Conservation (phyloP, 2,329 filamentous ascomycete genomes). For the Aureobasidium sp. region DNA sequence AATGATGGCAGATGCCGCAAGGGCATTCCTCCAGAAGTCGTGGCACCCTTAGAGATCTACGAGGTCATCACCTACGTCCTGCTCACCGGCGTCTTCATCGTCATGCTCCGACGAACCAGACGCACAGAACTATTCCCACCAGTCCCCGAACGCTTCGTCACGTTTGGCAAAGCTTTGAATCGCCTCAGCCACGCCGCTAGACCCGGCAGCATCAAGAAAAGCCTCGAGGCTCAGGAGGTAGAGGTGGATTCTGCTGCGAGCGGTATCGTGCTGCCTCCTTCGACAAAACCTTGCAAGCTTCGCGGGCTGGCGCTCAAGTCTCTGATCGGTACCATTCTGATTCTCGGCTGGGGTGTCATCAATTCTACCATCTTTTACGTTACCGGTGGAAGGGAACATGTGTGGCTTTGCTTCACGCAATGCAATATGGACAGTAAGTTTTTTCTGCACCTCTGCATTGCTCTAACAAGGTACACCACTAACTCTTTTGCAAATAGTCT, state of each 20-base stretch:
- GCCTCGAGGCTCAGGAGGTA: not conserved
- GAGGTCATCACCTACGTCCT: slow-evolving; percentile 34
- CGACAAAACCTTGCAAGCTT: slow-evolving; percentile 19
- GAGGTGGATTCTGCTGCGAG: not conserved
- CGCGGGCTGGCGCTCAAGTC: slow-evolving; percentile 34
- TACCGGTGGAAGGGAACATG: slow-evolving; percentile 30
- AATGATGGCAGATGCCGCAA: slow-evolving; percentile 33
- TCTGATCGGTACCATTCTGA: slow-evolving; percentile 32
- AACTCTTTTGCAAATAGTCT: not conserved
- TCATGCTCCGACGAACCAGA: slow-evolving; percentile 26
- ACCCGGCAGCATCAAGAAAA: not conserved
- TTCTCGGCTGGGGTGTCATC: slow-evolving; percentile 33
- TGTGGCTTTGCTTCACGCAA: slow-evolving; percentile 35
- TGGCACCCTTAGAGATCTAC: slow-evolving; percentile 32
- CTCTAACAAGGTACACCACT: not conserved
- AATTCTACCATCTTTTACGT: slow-evolving; percentile 31
- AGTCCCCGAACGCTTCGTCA: not conserved
- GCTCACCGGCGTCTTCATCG: slow-evolving; percentile 35
- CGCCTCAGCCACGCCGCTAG: not conserved
- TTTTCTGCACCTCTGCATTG: not conserved
- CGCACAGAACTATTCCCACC: not conserved
- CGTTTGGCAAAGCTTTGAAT: not conserved
- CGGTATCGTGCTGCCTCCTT: slow-evolving; percentile 1
- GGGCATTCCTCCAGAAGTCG: slow-evolving; percentile 32
- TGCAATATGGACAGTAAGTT: slow-evolving; percentile 36